Conservation (phyloP, 331 rosid species). For the Prunus yedoensis region DNA sequence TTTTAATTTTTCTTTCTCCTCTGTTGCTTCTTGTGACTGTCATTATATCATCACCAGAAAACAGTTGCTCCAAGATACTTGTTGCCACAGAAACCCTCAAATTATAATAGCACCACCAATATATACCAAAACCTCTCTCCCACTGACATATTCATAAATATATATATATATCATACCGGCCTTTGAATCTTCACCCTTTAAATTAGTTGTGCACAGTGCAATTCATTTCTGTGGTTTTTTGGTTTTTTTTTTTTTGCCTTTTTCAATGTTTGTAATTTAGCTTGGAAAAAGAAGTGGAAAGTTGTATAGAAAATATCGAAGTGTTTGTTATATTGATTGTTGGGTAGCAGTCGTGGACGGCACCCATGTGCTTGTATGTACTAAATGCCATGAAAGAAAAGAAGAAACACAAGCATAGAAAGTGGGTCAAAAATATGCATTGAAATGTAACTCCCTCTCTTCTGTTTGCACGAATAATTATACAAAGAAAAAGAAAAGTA, state of each 20-base stretch:
- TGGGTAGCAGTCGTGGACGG: slow-evolving; percentile 27
- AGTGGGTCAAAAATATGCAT: slow-evolving; percentile 12
- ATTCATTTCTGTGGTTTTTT: not conserved
- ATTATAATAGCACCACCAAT: slow-evolving; percentile 48
- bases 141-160: slow-evolving; percentile 55
- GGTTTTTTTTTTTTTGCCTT: not conserved
- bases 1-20: slow-evolving; percentile 5
- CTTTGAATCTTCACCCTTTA: not conserved
- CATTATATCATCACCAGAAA: slow-evolving; percentile 49
- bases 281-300: slow-evolving; percentile 1
- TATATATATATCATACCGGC: not conserved
- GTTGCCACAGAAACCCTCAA: slow-evolving; percentile 33
- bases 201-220: not conserved
- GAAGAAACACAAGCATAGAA: slow-evolving; percentile 28
- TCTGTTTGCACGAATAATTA: slow-evolving; percentile 18
- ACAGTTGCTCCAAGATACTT: slow-evolving; percentile 15
- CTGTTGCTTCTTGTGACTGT: slow-evolving; percentile 49
- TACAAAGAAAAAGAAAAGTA: not conserved
- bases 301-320: slow-evolving; percentile 9
- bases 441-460: not conserved
- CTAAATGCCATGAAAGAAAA: slow-evolving; percentile 28
- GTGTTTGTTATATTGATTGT: slow-evolving; percentile 24
- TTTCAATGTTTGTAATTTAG: not conserved
- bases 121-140: slow-evolving; percentile 33
- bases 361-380: slow-evolving; percentile 27